Conservation (phyloP, 2,329 filamentous ascomycete species). For the Alternaria solani region DNA sequence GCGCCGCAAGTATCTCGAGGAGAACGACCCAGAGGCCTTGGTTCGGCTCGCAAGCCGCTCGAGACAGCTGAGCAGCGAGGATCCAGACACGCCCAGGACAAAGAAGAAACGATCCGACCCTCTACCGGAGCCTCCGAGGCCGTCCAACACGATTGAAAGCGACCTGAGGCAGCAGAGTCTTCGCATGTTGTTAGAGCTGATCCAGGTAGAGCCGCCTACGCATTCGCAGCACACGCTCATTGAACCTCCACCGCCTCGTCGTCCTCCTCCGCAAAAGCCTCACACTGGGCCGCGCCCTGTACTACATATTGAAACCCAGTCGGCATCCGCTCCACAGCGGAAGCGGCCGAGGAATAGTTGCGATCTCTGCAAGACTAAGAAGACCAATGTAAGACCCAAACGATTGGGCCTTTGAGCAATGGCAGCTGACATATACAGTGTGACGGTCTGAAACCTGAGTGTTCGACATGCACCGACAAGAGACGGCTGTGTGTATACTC, state of each 20-base stretch:
- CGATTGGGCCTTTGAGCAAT: neutral
- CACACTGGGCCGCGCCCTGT: slow-evolving; percentile 3
- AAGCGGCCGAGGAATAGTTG: slow-evolving; percentile 44
- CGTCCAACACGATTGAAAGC: slow-evolving; percentile 47
- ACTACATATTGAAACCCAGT: slow-evolving; percentile 15
- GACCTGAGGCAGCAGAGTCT: slow-evolving; percentile 50
- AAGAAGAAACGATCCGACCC: slow-evolving; percentile 40
- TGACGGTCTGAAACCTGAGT: slow-evolving; percentile 45
- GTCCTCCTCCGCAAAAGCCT: slow-evolving; percentile 9
- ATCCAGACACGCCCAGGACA: slow-evolving; percentile 24
- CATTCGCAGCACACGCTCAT: slow-evolving; percentile 21
- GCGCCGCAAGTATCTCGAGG: slow-evolving; percentile 46
- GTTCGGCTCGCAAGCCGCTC: slow-evolving; percentile 35
- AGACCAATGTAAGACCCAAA: slow-evolving; percentile 43
- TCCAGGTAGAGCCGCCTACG: slow-evolving; percentile 34
- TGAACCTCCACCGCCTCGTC: slow-evolving; percentile 21
- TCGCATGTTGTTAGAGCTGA: slow-evolving; percentile 48
- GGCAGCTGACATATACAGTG: slow-evolving; percentile 38
- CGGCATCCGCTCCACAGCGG: slow-evolving; percentile 20
- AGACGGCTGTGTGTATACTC: slow-evolving; percentile 47
- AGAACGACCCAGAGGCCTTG: slow-evolving; percentile 46
- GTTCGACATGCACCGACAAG: slow-evolving; percentile 47
- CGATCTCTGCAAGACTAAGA: slow-evolving; percentile 48
- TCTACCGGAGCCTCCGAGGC: slow-evolving; percentile 29
- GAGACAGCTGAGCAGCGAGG: slow-evolving; percentile 30